Evolutionary conservation across 192 early-diverging fungal species (phyloP).

Genomic region (Coemansia guatemalensis): DNA sequence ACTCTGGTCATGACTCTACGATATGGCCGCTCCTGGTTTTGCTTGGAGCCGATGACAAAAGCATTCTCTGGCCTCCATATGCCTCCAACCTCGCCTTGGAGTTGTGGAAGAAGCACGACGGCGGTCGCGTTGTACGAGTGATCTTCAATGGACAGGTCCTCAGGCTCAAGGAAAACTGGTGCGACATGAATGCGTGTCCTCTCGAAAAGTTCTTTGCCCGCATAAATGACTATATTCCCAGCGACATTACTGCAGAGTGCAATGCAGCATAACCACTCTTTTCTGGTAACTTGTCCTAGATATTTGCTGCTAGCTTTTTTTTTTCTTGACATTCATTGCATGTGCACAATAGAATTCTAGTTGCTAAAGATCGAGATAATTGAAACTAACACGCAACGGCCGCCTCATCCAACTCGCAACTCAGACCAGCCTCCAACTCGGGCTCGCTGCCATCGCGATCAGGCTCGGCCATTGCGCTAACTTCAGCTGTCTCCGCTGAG

Average conservation of each 20-base stretch:
- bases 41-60: slow-evolving; percentile 28
- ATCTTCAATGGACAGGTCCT: slow-evolving; percentile 58
- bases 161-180: slow-evolving; percentile 32
- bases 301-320: background rate
- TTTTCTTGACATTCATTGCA: background rate
- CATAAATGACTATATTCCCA: slow-evolving; percentile 35
- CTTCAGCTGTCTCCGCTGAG: background rate
- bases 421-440: background rate
- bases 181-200: slow-evolving; percentile 49
- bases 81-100: slow-evolving; percentile 56
- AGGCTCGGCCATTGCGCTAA: background rate
- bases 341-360: background rate
- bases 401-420: background rate
- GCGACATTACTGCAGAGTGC: slow-evolving; percentile 35
- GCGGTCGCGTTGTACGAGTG: slow-evolving; percentile 51
- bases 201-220: slow-evolving; percentile 33
- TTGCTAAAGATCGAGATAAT: background rate
- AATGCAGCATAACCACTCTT: background rate
- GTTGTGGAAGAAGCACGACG: slow-evolving; percentile 50
- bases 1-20: slow-evolving; percentile 57
- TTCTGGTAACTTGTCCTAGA: background rate
- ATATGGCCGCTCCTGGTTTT: slow-evolving; percentile 46
- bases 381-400: background rate
- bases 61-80: slow-evolving; percentile 58
- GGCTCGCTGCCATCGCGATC: background rate